Evolutionary conservation across 2,329 filamentous ascomycete genomes (phyloP), one percentile per base, ranked within the genome.

Genomic region (Chrysoporthe deuterocubensis): DNA sequence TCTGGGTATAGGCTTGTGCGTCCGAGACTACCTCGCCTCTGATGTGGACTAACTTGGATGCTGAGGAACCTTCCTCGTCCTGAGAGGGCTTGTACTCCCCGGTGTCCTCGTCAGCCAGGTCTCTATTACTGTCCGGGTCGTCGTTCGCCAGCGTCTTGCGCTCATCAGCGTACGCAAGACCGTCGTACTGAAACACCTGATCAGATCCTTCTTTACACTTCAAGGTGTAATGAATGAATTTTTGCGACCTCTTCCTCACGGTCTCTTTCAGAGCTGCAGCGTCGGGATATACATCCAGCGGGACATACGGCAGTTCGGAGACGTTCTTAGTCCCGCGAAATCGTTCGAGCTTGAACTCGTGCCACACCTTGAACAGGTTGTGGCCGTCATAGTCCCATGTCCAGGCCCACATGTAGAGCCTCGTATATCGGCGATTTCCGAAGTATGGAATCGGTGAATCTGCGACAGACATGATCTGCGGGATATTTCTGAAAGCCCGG

Each of bases 241-340:
- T 60, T 7, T 59, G 57, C 2, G 65, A 65, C 14, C 70, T 62
- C n/a, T 64, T 52, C 44, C 60, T n/a, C 42, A 66, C 59, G 0
- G 21, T 37, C 46, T 56, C 16, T 16, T 57, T 54, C 32, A 69
- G 59, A 34, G 60, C 46, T 40, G 64, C 64, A 16, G 52, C 54
- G 3, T 68, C 46, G 16, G 44, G 18, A 43, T 70, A 34, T 32
- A 66, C 54, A 11, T 62, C 57, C 21, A 68, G 26, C 18, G 69
- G 69, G 34, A 69, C 67, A 44, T 65, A 67, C 14, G 62, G 37
- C n/a, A 72, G 64, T 21, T 71, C 68, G 18, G 59, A 65, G 42
- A 72, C 68, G 3, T 50, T 64, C 54, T 67, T 72, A n/a, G 71
- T 71, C 9, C 69, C 71, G 11, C 66, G 57, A 54, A 72, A 71